Evolutionary conservation across 352 stramenopile genomes (phyloP).

Genomic region (Pythium apleroticum): DNA sequence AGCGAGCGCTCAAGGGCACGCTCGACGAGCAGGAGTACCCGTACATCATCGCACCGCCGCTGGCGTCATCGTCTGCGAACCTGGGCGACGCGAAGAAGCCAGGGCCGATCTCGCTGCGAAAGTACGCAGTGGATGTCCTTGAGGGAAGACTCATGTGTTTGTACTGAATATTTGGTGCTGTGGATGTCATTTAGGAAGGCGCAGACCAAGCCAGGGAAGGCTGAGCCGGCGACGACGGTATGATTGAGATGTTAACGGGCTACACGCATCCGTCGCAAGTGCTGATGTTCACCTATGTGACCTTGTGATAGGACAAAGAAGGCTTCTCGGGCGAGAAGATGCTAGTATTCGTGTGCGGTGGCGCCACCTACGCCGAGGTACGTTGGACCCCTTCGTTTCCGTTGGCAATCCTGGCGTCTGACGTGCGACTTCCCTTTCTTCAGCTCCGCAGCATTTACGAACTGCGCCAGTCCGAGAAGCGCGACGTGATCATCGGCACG

Average conservation of each 20-base stretch:
- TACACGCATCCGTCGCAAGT: neutral
- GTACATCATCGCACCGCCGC: conserved; percentile 79
- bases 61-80: conserved; percentile 28
- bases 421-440: neutral
- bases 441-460: conserved; percentile 85
- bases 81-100: conserved; percentile 55
- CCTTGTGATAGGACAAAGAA: conserved; percentile 43
- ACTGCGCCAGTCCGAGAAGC: conserved; percentile 60
- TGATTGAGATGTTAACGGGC: neutral
- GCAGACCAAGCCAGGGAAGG: conserved; percentile 14
- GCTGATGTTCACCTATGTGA: neutral
- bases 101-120: conserved; percentile 65
- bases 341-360: conserved; percentile 95
- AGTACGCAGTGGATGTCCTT: conserved; percentile 37
- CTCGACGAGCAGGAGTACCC: conserved; percentile 72
- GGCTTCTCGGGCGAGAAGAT: conserved; percentile 83
- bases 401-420: neutral
- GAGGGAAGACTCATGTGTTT: no score
- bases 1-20: conserved; percentile 59
- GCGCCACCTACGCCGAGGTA: conserved; percentile 94
- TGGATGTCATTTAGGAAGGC: conserved; percentile 16
- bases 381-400: neutral
- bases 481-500: conserved; percentile 66
- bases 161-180: neutral
- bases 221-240: neutral